Base-by-base conservation (phyloP, 1,284 basidiomycete species). In the Malassezia caprae region DNA sequence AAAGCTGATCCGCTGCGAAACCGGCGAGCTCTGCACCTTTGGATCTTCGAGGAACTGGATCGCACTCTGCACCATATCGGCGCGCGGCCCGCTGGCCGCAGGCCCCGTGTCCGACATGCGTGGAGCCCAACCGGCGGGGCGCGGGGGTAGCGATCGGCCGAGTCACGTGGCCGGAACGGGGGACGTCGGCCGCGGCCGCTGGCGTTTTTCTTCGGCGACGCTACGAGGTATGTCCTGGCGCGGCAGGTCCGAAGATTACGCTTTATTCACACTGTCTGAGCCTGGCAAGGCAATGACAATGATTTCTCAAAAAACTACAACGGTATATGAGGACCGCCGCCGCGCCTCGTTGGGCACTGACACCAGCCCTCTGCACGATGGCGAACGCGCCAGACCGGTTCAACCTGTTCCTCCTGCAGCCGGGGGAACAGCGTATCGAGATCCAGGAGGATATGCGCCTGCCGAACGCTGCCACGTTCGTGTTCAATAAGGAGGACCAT, bases 391-490 rank as follows among this genome's bases (percentile, higher is more conserved):
- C 90, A 8, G 85, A 85, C 75, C 84, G 93, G 66, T 87, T 86
- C 75, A 91, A 94, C 77, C 81, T 91, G 64, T 90, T 85, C 73
- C 87, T 93, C 53, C 82, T 91, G 28, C 87, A 88, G 34, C 88
- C 96, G 65, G 89, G 86, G 70, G 91, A 98, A 79, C 86, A 86
- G 78, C 80, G 90, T 45, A 83, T 96, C 56, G 87, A 90, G 70
- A 81, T 96, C 51, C 83, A 83, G 11, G 91, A 96, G 77, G 93
- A 98, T 77, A 91, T 90, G 44, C 94, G 93, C 78, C 88, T 98
- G 56, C 90, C 91, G 1, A 96, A 96, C 71, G 90, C 93, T 0
- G 90, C 90, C 13, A 94, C 90, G 0, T 82, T 98, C 63, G 87
- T 88, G 66, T 81, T 98, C 65, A 82, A 90, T 63, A 96, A 96